Percentiles rank a stretch among this genome's conserved stretches.
Conservation (phyloP, 1,284 basidiomycete species). For the Ganoderma resinaceum region DNA sequence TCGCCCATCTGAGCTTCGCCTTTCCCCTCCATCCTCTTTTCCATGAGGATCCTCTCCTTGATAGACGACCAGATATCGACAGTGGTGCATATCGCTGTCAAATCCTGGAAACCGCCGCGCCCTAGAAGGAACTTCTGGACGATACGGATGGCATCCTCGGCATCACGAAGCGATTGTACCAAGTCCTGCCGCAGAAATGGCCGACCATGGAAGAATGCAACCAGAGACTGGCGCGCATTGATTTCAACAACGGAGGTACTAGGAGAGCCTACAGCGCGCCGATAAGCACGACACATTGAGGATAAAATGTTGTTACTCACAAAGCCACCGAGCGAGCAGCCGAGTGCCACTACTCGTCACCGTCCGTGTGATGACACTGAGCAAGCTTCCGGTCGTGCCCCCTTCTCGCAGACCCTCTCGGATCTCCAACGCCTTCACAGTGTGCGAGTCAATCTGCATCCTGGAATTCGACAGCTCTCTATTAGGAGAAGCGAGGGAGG, state of each 20-base stretch:
- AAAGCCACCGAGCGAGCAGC: slow-evolving; percentile 77
- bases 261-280: slow-evolving; percentile 71
- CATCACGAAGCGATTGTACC: slow-evolving; percentile 58
- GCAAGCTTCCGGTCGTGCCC: slow-evolving; percentile 75
- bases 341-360: slow-evolving; percentile 84
- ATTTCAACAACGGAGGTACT: slow-evolving; percentile 82
- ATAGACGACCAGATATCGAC: slow-evolving; percentile 66
- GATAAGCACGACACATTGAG: not conserved
- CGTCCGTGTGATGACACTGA: slow-evolving; percentile 83
- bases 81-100: slow-evolving; percentile 67
- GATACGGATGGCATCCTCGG: slow-evolving; percentile 80
- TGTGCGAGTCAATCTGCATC: slow-evolving; percentile 93
- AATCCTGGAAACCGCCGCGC: slow-evolving; percentile 72
- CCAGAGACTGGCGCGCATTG: slow-evolving; percentile 77
- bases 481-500: slow-evolving; percentile 63
- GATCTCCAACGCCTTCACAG: slow-evolving; percentile 90
- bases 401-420: slow-evolving; percentile 81
- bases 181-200: slow-evolving; percentile 78
- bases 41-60: slow-evolving; percentile 55
- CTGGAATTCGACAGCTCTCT: slow-evolving; percentile 63
- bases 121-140: slow-evolving; percentile 82
- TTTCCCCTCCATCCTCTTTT: slow-evolving; percentile 57
- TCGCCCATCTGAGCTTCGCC: slow-evolving; percentile 43
- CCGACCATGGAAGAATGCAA: slow-evolving; percentile 75
- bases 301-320: slow-evolving; percentile 50